These are phyloP conservation scores for Pichia insulana DNA, from an alignment of 805 yeast genomes.

Conservation along the genomic window DNA sequence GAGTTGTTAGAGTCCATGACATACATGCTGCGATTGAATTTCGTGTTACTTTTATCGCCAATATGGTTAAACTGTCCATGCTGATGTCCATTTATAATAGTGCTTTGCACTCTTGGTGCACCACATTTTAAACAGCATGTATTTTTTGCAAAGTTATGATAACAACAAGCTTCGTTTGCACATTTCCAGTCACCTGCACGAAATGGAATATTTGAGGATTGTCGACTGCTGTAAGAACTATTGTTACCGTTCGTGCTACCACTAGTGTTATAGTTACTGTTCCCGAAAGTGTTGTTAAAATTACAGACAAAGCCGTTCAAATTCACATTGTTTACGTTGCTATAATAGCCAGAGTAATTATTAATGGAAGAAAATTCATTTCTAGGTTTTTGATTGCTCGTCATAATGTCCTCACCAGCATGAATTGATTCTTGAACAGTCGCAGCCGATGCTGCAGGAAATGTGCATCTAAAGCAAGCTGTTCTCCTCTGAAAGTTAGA, in stretches of 20 bases:
- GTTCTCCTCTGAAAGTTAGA: constrained; percentile 91
- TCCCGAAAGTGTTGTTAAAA: constrained; percentile 11
- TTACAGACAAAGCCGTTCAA: not conserved
- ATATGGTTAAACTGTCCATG: constrained; percentile 19
- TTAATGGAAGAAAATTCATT: too few relatives aligned
- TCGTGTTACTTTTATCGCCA: constrained; percentile 7
- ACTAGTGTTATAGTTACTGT: constrained; percentile 12
- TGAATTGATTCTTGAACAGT: constrained; percentile 58
- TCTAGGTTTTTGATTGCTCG: not conserved
- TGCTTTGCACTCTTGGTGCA: constrained; percentile 44
- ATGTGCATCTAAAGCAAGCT: constrained; percentile 88
- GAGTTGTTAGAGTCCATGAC: constrained; percentile 3
- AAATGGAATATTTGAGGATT: constrained; percentile 62
- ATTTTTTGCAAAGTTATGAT: constrained; percentile 90
- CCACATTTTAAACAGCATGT: constrained; percentile 84
- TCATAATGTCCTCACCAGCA: constrained; percentile 1
- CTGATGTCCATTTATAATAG: constrained; percentile 24
- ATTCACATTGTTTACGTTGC: constrained; percentile 12
- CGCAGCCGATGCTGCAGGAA: constrained; percentile 70
- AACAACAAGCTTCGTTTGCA: constrained; percentile 63
- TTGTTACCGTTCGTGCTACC: constrained; percentile 14
- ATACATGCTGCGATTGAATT: not conserved
- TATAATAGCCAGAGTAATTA: too few relatives aligned
- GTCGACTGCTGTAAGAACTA: constrained; percentile 18
- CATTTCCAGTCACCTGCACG: constrained; percentile 98